A percentile compares a stretch with the other conserved stretches of the same genome.
phyloP scores from a whole-genome alignment of 495 filamentous ascomycete genomes.

The Podospora didyma region DNA sequence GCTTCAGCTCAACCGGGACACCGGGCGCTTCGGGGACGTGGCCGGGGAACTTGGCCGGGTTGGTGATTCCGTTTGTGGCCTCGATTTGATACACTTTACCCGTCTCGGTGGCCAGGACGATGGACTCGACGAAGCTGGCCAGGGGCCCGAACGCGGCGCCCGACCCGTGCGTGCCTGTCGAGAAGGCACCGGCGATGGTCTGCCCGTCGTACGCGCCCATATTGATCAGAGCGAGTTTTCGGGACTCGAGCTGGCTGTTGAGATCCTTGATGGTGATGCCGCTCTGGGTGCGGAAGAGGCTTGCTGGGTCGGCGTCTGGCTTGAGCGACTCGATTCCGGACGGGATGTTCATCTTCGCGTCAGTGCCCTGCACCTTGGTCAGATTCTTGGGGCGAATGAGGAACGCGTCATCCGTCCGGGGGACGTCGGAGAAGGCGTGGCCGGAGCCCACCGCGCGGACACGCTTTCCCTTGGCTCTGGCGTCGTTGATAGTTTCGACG shows the following conservation, averaged over 20 bases:
- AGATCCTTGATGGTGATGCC: slow-evolving; percentile 10
- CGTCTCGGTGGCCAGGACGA: slow-evolving; percentile 12
- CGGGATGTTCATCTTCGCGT: neutral
- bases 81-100: slow-evolving; percentile 16
- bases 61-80: slow-evolving; percentile 5
- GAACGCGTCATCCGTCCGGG: slow-evolving; percentile 3
- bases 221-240: slow-evolving; percentile 9
- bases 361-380: neutral
- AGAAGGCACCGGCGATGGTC: slow-evolving; percentile 10
- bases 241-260: slow-evolving; percentile 6
- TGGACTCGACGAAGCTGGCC: slow-evolving; percentile 5
- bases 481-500: slow-evolving; percentile 7
- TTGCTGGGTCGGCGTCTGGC: slow-evolving; percentile 3
- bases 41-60: slow-evolving; percentile 13
- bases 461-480: neutral
- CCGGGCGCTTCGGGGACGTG: slow-evolving; percentile 3
- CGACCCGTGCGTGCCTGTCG: slow-evolving; percentile 15
- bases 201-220: slow-evolving; percentile 17
- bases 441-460: slow-evolving; percentile 14
- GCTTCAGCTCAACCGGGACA: slow-evolving; percentile 11
- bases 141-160: slow-evolving; percentile 9
- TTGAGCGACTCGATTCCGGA: neutral
- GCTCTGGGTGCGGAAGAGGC: slow-evolving; percentile 6
- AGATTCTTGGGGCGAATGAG: slow-evolving; percentile 4
- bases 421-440: slow-evolving; percentile 15